These are phyloP conservation scores for Suhomyces atakaporum DNA, from an alignment of 1,139 yeast genomes.

Conservation along the genomic window DNA sequence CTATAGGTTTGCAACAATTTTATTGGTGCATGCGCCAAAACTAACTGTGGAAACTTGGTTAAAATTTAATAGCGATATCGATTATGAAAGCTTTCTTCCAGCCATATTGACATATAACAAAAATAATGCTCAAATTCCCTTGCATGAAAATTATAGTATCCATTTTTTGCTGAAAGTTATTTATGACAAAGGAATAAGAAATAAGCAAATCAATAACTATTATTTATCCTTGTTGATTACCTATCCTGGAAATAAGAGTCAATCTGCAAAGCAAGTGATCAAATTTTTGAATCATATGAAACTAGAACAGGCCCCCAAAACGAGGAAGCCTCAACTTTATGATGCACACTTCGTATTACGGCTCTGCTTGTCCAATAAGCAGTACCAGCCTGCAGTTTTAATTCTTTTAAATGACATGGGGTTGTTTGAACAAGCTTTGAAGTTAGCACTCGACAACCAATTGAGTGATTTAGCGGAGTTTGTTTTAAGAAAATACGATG, in stretches of 20 bases:
- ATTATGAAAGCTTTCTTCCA: constrained; percentile 69
- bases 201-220: constrained; percentile 65
- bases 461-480: constrained; percentile 58
- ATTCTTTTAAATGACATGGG: constrained; percentile 66
- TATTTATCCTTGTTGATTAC: constrained; percentile 72
- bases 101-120: constrained; percentile 70
- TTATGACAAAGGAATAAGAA: constrained; percentile 49
- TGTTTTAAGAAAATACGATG: constrained; percentile 38
- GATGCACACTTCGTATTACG: constrained; percentile 78
- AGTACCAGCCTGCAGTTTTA: constrained; percentile 66
- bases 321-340: constrained; percentile 29
- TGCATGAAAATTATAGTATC: constrained; percentile 60
- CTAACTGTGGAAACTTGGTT: constrained; percentile 82
- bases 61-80: constrained; percentile 44
- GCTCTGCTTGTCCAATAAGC: constrained; percentile 62
- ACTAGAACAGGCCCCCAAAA: constrained; percentile 16
- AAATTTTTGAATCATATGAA: constrained; percentile 32
- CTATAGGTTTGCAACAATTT: constrained; percentile 66
- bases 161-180: constrained; percentile 64
- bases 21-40: constrained; percentile 68
- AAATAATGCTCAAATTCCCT: constrained; percentile 31
- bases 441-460: constrained; percentile 64
- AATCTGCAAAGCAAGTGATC: constrained; percentile 27
- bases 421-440: constrained; percentile 78
- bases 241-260: constrained; percentile 45